phyloP scores from a whole-genome alignment of 1,139 yeast species.

The Suhomyces guaymorum region DNA sequence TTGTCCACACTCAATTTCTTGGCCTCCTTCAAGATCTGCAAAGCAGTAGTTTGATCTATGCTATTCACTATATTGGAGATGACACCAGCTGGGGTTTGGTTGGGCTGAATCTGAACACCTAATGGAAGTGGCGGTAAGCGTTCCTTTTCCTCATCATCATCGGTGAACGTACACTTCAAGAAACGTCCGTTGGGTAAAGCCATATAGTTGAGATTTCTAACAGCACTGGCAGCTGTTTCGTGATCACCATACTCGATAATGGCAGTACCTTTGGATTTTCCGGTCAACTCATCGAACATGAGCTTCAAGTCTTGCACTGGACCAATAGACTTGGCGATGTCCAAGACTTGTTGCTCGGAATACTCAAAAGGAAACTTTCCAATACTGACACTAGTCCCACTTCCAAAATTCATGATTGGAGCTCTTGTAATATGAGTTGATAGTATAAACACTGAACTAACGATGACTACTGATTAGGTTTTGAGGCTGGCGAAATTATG shows the following conservation, averaged over 20 bases:
- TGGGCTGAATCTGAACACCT: constrained; percentile 53
- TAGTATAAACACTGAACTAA: too few relatives aligned
- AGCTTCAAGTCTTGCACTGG: constrained; percentile 78
- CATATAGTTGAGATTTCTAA: constrained; percentile 80
- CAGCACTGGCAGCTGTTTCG: constrained; percentile 90
- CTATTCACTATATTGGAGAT: constrained; percentile 60
- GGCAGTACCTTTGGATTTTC: constrained; percentile 90
- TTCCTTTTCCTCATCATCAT: constrained; percentile 14
- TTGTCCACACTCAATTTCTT: constrained; percentile 62
- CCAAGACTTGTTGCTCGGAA: constrained; percentile 86
- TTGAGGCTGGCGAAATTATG: too few relatives aligned
- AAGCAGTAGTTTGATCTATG: constrained; percentile 58
- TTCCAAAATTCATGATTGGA: constrained; percentile 6
- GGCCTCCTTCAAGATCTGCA: constrained; percentile 59
- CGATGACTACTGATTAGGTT: background rate
- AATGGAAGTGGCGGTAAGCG: constrained; percentile 46
- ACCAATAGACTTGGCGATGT: constrained; percentile 78
- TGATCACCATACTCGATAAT: constrained; percentile 73
- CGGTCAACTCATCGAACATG: constrained; percentile 84
- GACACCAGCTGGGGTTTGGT: constrained; percentile 58
- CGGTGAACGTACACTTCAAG: constrained; percentile 71
- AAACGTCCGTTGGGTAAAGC: constrained; percentile 66
- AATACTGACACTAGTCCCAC: constrained; percentile 17
- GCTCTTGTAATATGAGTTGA: background rate
- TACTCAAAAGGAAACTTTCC: constrained; percentile 23